Evolutionary conservation across 73 alveolate species (phyloP), one percentile per base, ranked within the genome.

Genomic region (Paramecium octaurelia): DNA sequence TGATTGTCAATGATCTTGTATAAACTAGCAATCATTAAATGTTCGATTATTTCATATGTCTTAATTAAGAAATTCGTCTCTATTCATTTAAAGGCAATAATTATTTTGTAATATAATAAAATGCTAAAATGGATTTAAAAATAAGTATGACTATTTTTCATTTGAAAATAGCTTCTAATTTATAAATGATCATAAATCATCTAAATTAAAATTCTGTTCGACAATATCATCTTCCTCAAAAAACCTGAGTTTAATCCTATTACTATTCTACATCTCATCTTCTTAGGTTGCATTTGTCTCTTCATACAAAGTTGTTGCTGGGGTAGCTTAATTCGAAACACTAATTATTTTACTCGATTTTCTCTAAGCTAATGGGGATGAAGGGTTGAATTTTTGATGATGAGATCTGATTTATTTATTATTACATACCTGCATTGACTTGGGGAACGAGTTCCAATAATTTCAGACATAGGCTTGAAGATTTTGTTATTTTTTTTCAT

Each of bases 371-470:
- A 8, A 24, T 23, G 84, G 87, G 27, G 87, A 73, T 23, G 4
- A 21, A 16, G 87, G 87, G 21, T 73, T 34, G 38, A 73, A 73
- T 73, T 73, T 73, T 73, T 73, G 21, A 73, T 73, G 87, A 73
- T 73, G 87, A 73, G 87, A 73, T 35, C 60, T 73, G 31, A 64
- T 64, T 64, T 0, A 59, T 59, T 34, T 31, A 14, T 64, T 16
- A 64, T 1, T 23, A 1, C 8, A 24, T 64, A 64, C 44, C 84
- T 64, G 73, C 91, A 80, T 80, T 80, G 48, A 80, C 76, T 80
- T 24, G 91, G 91, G 12, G 91, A 44, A 44, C 91, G 70, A 44
- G 91, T 80, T 43, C 91, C 75, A 12, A 80, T 80, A 0, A 44
- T 27, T 24, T 76, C 89, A 35, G 71, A 40, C 91, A 80, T 42